These are phyloP conservation scores for Dictyostelium purpureum DNA, from an alignment of 78 protist species.

Conservation along the genomic window DNA sequence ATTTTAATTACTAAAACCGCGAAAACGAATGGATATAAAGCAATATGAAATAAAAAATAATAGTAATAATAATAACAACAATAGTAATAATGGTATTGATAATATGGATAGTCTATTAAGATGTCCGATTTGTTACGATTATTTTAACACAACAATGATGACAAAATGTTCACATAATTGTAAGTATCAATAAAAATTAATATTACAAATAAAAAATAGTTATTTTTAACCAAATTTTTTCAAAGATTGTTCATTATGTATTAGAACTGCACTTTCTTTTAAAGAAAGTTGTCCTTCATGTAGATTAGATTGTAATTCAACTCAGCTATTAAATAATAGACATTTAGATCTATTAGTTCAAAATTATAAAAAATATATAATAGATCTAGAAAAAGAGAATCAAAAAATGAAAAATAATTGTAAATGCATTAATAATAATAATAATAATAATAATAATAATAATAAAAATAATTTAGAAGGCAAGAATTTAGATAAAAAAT, in stretches of 20 bases:
- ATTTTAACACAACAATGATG: constrained; percentile 35
- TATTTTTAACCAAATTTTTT: background rate
- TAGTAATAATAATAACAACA: too few species aligned
- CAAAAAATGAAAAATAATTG: background rate
- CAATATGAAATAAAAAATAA: background rate
- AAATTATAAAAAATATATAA: background rate
- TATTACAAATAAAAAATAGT: background rate
- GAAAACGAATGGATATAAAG: background rate
- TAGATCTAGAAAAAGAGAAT: background rate
- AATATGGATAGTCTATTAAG: background rate
- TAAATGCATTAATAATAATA: background rate
- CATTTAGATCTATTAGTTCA: constrained; percentile 21
- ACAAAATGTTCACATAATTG: constrained; percentile 65
- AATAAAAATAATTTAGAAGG: background rate
- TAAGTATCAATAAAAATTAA: background rate
- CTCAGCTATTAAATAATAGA: constrained; percentile 40
- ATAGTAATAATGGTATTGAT: background rate
- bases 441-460: background rate
- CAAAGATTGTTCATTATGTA: constrained; percentile 56
- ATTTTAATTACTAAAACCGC: background rate
- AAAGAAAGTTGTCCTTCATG: constrained; percentile 48
- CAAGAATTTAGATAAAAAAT: background rate
- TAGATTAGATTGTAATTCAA: background rate
- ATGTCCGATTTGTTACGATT: constrained; percentile 72
- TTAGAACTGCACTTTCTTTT: constrained; percentile 20